Base-by-base conservation (phyloP, 1,139 yeast species). In the Kluyveromyces sp. region DNA sequence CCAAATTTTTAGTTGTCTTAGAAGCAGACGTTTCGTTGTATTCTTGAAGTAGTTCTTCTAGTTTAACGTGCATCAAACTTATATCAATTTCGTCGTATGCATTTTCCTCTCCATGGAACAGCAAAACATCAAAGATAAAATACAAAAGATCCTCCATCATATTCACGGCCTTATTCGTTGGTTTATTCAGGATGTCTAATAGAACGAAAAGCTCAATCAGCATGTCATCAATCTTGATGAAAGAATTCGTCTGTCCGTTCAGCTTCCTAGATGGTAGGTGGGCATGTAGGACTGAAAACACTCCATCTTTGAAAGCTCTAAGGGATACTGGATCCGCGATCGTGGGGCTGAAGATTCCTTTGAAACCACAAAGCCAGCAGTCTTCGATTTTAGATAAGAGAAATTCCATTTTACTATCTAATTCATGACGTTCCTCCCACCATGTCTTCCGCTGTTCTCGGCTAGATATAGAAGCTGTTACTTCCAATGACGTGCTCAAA, bases 311-410 rank as follows among this genome's bases (percentile, higher is more conserved):
- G 60, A 84, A 68, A 39, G 57, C 40, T 12, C 51, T 48, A 32
- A 71, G 64, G 4, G 62, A 56, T 0, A 54, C 52, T 9, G 53
- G 55, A 25, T 66, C 61, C 2, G 65, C 46, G 1, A 55, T 51
- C 11, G 49, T 52, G 4, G 65, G 65, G 31, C 67, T 63, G 55
- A 86, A 82, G 1, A 85, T 56, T 0, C 89, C 81, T 36, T 66
- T 66, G 50, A 87, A 83, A 0, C 94, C 94, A n/a, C 94, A 89
- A 37, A 89, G 63, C 94, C 96, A 87, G 46, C 69, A 67, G 25
- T 65, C 61, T 49, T 87, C 92, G 13, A 86, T 74, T 33, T 69
- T 69, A 1, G 63, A 61, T n/a, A 89, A 60, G n/a, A 88, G 60
- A 3, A 63, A 65, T 41, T 73, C 65, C 45, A 89, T 58, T 41